Percentiles rank a stretch among this genome's conserved stretches.
phyloP scores from a whole-genome alignment of 2,329 filamentous ascomycete genomes.

The Pseudogymnoascus sp. region DNA sequence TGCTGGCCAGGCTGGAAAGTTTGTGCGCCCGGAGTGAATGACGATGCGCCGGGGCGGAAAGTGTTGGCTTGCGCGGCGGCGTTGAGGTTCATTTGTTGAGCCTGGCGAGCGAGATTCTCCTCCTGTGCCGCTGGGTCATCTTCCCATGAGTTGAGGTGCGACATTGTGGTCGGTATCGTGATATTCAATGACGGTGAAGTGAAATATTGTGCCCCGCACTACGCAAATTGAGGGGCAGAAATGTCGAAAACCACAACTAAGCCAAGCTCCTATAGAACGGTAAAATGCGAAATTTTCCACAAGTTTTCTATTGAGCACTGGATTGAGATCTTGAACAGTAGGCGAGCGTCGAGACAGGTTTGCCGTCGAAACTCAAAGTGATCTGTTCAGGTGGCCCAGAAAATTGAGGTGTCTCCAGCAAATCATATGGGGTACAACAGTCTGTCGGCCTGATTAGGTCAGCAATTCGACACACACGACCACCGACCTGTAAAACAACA shows the following conservation, averaged over 20 bases:
- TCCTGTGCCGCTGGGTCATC: slow-evolving; percentile 73
- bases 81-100: slow-evolving; percentile 68
- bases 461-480: slow-evolving; percentile 3
- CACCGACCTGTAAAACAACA: not conserved
- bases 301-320: not conserved
- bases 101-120: slow-evolving; percentile 65
- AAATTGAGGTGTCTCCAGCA: slow-evolving; percentile 5
- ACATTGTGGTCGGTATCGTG: slow-evolving; percentile 46
- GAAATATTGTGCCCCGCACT: slow-evolving; percentile 11
- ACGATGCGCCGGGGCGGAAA: slow-evolving; percentile 59
- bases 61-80: slow-evolving; percentile 36
- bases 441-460: not conserved
- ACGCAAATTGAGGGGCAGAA: slow-evolving; percentile 7
- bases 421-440: slow-evolving; percentile 5
- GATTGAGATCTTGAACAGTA: not conserved
- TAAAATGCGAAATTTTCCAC: not conserved
- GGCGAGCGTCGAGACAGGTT: not conserved
- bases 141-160: slow-evolving; percentile 91
- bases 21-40: slow-evolving; percentile 65
- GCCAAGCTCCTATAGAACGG: not conserved
- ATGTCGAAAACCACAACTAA: slow-evolving; percentile 7
- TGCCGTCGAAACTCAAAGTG: not conserved
- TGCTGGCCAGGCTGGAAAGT: slow-evolving; percentile 64
- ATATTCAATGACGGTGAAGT: slow-evolving; percentile 6
- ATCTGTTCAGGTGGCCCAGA: slow-evolving; percentile 7